Evolutionary conservation across 2,329 filamentous ascomycete species (phyloP).

Genomic region (Scopulariopsis brevicaulis): DNA sequence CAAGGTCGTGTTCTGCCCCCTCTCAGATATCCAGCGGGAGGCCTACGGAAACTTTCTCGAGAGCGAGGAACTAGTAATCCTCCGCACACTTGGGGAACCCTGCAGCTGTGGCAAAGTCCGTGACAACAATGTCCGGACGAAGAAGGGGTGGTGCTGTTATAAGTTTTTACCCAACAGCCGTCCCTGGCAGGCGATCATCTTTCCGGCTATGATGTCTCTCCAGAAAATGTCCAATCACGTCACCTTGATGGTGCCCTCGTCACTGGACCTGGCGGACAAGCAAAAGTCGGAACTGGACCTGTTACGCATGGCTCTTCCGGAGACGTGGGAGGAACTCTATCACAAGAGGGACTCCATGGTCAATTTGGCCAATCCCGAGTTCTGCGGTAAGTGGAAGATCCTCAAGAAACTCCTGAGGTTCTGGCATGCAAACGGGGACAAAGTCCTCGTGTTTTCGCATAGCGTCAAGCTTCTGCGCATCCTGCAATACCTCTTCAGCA

Average conservation of each 20-base stretch:
- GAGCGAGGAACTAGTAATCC: slow-evolving; percentile 55
- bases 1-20: slow-evolving; percentile 85
- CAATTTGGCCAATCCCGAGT: slow-evolving; percentile 75
- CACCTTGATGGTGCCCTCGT: slow-evolving; percentile 68
- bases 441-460: slow-evolving; percentile 91
- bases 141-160: slow-evolving; percentile 71
- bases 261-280: slow-evolving; percentile 54
- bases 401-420: slow-evolving; percentile 76
- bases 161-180: slow-evolving; percentile 45
- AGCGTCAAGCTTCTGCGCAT: slow-evolving; percentile 78
- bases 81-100: slow-evolving; percentile 53
- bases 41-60: slow-evolving; percentile 74
- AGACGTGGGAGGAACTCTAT: slow-evolving; percentile 65
- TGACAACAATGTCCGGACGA: slow-evolving; percentile 5
- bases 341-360: slow-evolving; percentile 65
- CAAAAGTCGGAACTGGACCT: slow-evolving; percentile 66
- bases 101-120: slow-evolving; percentile 60
- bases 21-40: slow-evolving; percentile 68
- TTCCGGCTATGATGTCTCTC: slow-evolving; percentile 70
- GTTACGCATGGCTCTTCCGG: slow-evolving; percentile 63
- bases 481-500: slow-evolving; percentile 72
- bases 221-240: slow-evolving; percentile 90
- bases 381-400: slow-evolving; percentile 95
- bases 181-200: slow-evolving; percentile 67
- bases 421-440: slow-evolving; percentile 85